Base-by-base conservation (phyloP, 163 green algal species). In the Volvox carteri region DNA sequence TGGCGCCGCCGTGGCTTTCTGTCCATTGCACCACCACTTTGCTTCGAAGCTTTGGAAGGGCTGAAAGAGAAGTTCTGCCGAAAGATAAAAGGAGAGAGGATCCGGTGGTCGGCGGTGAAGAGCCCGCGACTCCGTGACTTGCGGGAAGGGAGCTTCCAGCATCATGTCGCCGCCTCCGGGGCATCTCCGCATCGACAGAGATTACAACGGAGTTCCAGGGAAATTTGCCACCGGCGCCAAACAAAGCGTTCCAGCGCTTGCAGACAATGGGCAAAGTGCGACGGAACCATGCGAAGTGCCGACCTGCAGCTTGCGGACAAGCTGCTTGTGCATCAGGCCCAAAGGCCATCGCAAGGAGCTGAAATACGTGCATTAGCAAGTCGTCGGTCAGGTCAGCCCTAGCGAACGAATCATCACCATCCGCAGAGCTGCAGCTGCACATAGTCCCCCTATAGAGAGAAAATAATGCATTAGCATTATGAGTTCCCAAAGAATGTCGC, bases 211-310 rank as follows among this genome's bases (percentile, higher is more conserved):
- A 60, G 12, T 8, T n/a, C 72, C 72, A 89, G 7, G 28, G n/a
- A 23, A 35, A 84, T 42, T 78, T 81, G 50, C 83, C 68, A 35
- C 46, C 50, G 9, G 8, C 16, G 25, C n/a, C 5, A 0, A 89
- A 72, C 14, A 89, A 54, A 21, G 11, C n/a, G 54, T n/a, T 33
- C 84, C 72, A 89, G 52, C 84, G 84, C 28, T 37, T 46, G 54
- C 84, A 84, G 19, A 84, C 72, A 12, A 89, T 70, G 0, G 84
- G 84, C 2, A 89, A 21, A 0, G 21, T 37, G 0, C 72, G 70
- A 30, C 84, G 25, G 37, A 89, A 89, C 72, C 54, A 76, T 4
- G 39, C n/a, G 19, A 89, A 89, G 7, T 56, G 48, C 19, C 58
- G 58, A 16, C 48, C 67, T 1, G 83, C 67, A 12, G 46, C 81